Percentiles rank a stretch among this genome's conserved stretches.
These are phyloP conservation scores for Penicillium coffeae DNA, from an alignment of 495 filamentous ascomycete species.

Conservation along the genomic window DNA sequence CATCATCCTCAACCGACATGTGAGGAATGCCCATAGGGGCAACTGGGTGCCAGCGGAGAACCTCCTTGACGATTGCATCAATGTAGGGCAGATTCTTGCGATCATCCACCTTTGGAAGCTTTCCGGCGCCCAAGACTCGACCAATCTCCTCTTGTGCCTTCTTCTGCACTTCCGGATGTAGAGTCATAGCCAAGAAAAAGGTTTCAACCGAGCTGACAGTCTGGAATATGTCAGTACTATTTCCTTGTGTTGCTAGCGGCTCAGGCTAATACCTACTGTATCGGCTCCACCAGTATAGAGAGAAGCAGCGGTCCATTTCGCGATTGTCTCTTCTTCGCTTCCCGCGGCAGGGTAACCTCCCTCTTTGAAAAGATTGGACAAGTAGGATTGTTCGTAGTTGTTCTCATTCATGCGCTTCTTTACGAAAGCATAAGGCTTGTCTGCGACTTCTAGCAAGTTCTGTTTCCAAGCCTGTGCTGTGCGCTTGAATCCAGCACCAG, in stretches of 20 bases:
- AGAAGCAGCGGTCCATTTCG: slow-evolving; percentile 45
- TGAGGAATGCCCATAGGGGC: slow-evolving; percentile 52
- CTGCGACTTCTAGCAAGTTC: slow-evolving; percentile 19
- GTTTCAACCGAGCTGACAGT: slow-evolving; percentile 12
- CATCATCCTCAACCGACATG: slow-evolving; percentile 48
- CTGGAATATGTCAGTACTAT: slow-evolving; percentile 11
- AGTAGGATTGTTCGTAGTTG: slow-evolving; percentile 31
- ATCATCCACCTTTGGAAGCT: slow-evolving; percentile 33
- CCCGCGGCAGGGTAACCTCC: slow-evolving; percentile 5
- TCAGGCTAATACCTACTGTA: slow-evolving; percentile 26
- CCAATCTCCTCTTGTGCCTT: slow-evolving; percentile 56
- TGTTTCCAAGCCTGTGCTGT: slow-evolving; percentile 32
- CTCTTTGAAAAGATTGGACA: slow-evolving; percentile 31
- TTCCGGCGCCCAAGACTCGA: slow-evolving; percentile 29
- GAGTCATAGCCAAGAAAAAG: slow-evolving; percentile 39
- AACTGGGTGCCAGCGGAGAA: slow-evolving; percentile 43
- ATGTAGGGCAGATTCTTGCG: slow-evolving; percentile 39
- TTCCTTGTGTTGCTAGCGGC: too few relatives aligned
- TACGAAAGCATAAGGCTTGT: slow-evolving; percentile 43
- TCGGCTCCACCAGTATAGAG: slow-evolving; percentile 57
- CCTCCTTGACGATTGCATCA: slow-evolving; percentile 42
- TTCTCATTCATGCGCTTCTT: slow-evolving; percentile 37
- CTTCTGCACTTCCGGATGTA: slow-evolving; percentile 40
- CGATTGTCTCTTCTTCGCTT: slow-evolving; percentile 24
- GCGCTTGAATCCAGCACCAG: slow-evolving; percentile 46